phyloP scores from a whole-genome alignment of 75 land plant species.

The Chamaecyparis obtusa region DNA sequence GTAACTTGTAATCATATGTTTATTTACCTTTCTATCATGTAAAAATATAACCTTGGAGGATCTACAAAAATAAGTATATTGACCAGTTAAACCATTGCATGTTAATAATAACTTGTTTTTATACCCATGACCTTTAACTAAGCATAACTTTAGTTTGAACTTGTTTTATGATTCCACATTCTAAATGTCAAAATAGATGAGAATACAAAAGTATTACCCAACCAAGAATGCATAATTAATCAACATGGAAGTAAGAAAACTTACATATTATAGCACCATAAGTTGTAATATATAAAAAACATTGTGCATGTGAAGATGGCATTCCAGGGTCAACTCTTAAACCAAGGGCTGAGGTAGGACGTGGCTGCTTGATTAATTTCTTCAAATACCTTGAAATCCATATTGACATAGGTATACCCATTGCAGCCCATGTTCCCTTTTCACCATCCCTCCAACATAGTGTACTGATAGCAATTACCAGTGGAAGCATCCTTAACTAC shows the following conservation, averaged over 20 bases:
- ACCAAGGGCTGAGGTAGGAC: conserved; percentile 13
- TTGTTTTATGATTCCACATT: too few relatives aligned
- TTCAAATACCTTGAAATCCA: conserved; percentile 4
- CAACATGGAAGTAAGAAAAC: neutral
- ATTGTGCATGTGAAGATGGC: conserved; percentile 25
- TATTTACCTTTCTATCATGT: too few relatives aligned
- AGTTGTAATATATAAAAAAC: neutral
- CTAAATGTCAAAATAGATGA: too few relatives aligned
- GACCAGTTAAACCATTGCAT: too few relatives aligned
- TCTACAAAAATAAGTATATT: too few relatives aligned
- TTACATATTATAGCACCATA: conserved; percentile 6
- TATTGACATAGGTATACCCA: neutral
- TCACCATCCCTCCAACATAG: neutral
- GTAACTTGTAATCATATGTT: too few relatives aligned
- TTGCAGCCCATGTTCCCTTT: neutral
- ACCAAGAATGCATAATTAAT: neutral
- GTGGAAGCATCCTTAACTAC: neutral
- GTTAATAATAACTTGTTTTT: too few relatives aligned
- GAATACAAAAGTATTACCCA: too few relatives aligned
- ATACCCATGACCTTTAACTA: too few relatives aligned
- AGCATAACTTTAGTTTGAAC: too few relatives aligned
- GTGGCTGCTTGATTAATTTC: conserved; percentile 7
- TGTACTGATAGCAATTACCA: neutral
- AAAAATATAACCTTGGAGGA: too few relatives aligned
- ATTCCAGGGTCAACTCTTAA: conserved; percentile 13